These are phyloP conservation scores for Lactifluus echinatus DNA, from an alignment of 768 basidiomycete species.

Conservation along the genomic window DNA sequence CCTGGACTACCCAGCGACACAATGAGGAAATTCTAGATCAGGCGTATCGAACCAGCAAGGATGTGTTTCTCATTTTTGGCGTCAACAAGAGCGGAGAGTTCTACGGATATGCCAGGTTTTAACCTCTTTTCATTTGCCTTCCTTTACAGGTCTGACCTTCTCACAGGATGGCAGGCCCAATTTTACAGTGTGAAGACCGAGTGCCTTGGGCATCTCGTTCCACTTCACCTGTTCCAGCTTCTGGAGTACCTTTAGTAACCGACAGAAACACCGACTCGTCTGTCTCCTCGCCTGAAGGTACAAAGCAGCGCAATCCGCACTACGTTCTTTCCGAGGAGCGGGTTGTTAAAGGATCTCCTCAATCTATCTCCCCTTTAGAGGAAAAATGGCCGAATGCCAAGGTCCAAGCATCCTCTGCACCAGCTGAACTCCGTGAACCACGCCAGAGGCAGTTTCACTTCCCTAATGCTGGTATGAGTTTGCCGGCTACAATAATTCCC, in stretches of 20 bases:
- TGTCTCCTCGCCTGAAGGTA: slow-evolving; percentile 4
- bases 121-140: slow-evolving; percentile 9
- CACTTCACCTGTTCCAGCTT: neutral
- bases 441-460: slow-evolving; percentile 30
- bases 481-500: neutral
- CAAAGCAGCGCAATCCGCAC: neutral
- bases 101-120: slow-evolving; percentile 81
- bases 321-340: slow-evolving; percentile 33
- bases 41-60: slow-evolving; percentile 83
- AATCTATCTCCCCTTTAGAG: slow-evolving; percentile 18
- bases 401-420: slow-evolving; percentile 34
- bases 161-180: slow-evolving; percentile 60
- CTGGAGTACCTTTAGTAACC: neutral
- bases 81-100: slow-evolving; percentile 94
- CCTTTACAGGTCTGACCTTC: neutral
- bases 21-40: slow-evolving; percentile 89
- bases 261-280: neutral
- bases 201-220: slow-evolving; percentile 46
- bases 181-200: slow-evolving; percentile 41
- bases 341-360: slow-evolving; percentile 39
- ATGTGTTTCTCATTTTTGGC: slow-evolving; percentile 85
- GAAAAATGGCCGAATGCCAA: neutral
- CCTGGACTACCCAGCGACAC: slow-evolving; percentile 92
- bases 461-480: slow-evolving; percentile 28
- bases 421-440: slow-evolving; percentile 39